A percentile compares a stretch with the other conserved stretches of the same genome.
Conservation (phyloP, 2,329 filamentous ascomycete genomes). For the Scytalidium sp. region DNA sequence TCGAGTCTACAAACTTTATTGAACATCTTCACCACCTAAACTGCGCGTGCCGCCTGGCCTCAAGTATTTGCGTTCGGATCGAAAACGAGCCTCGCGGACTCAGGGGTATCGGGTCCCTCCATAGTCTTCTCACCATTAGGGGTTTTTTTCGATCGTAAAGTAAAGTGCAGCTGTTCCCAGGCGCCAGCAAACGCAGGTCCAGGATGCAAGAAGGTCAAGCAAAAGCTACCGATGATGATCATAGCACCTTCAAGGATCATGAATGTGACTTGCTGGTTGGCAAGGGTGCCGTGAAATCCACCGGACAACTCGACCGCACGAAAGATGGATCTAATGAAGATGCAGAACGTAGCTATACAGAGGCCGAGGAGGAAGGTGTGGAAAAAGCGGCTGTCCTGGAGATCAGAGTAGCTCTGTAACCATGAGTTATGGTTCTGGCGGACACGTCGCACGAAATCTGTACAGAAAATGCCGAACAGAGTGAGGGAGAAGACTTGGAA, state of each 20-base stretch:
- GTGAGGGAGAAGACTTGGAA: conserved; percentile 51
- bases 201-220: conserved; percentile 30
- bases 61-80: too few species aligned
- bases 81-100: too few species aligned
- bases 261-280: conserved; percentile 41
- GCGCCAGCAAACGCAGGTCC: conserved; percentile 17
- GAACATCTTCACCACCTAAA: too few species aligned
- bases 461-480: conserved; percentile 22
- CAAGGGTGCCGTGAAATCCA: conserved; percentile 49
- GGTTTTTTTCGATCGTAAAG: too few species aligned
- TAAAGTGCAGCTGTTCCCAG: too few species aligned
- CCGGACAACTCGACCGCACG: conserved; percentile 55
- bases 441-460: conserved; percentile 11
- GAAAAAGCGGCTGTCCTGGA: conserved; percentile 6
- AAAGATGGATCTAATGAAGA: conserved; percentile 56
- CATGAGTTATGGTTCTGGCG: conserved; percentile 9
- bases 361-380: conserved; percentile 24
- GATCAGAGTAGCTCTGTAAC: conserved; percentile 6
- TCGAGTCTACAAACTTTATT: too few species aligned
- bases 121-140: too few species aligned
- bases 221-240: conserved; percentile 28
- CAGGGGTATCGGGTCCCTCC: too few species aligned
- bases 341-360: conserved; percentile 47
- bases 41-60: too few species aligned
- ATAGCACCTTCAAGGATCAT: conserved; percentile 42